Conservation (phyloP, 805 yeast species). For the Wickerhamiella azyma region DNA sequence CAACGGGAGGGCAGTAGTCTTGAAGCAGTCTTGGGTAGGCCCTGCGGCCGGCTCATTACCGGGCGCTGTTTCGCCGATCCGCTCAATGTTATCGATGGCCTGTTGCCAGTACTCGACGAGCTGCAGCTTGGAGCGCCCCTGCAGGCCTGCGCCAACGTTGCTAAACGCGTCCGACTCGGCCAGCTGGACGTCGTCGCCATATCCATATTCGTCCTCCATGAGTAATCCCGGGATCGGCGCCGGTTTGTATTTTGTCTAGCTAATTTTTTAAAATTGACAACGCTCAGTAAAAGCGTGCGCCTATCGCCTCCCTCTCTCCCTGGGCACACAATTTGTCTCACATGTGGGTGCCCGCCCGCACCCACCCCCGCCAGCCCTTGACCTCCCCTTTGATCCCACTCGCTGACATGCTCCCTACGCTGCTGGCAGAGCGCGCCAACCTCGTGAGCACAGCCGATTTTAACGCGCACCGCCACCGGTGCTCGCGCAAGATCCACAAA, state of each 20-base stretch:
- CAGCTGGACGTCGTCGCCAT: conserved; percentile 11
- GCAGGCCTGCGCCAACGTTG: conserved; percentile 87
- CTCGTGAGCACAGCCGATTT: conserved; percentile 56
- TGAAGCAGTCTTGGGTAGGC: conserved; percentile 53
- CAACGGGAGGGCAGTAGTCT: conserved; percentile 84
- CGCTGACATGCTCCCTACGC: conserved; percentile 12
- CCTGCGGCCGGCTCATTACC: conserved; percentile 34
- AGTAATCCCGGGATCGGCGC: neutral
- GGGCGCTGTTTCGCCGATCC: conserved; percentile 26
- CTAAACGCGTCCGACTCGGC: conserved; percentile 49
- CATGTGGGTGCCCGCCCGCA: too few relatives aligned
- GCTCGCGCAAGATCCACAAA: conserved; percentile 46
- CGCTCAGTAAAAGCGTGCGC: too few relatives aligned
- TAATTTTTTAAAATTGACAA: too few relatives aligned
- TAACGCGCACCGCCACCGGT: conserved; percentile 48
- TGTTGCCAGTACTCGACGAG: conserved; percentile 98
- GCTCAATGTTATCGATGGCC: conserved; percentile 78
- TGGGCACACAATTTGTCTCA: too few relatives aligned
- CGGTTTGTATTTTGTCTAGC: neutral
- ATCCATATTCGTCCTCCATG: conserved; percentile 11
- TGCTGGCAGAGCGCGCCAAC: conserved; percentile 16
- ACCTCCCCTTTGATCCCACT: neutral
- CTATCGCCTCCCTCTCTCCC: too few relatives aligned
- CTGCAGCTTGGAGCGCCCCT: conserved; percentile 67
- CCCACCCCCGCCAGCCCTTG: too few relatives aligned